Evolutionary conservation across 257 asterid species (phyloP).

Genomic region (Solanum phureja): DNA sequence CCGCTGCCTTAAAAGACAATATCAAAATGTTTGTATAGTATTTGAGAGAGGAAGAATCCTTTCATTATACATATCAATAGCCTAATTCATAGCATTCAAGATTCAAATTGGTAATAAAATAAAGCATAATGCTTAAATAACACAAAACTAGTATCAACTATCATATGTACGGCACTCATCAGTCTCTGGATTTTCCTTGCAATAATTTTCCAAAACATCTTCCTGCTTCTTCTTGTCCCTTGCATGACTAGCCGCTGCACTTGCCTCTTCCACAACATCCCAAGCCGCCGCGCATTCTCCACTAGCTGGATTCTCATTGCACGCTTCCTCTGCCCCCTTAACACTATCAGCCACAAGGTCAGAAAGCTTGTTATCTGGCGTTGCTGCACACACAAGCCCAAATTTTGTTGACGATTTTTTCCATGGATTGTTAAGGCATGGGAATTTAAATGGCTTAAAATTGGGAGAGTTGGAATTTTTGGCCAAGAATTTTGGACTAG

Average conservation of each 20-base stretch:
- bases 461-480: constrained; percentile 23
- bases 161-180: constrained; percentile 94
- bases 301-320: constrained; percentile 49
- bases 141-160: constrained; percentile 11
- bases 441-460: not conserved
- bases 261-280: constrained; percentile 99
- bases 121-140: not conserved
- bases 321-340: constrained; percentile 63
- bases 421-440: constrained; percentile 38
- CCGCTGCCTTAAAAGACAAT: no score
- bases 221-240: constrained; percentile 60
- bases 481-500: constrained; percentile 31
- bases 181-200: constrained; percentile 93
- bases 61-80: not conserved
- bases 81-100: not conserved
- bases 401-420: constrained; percentile 12
- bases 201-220: constrained; percentile 67
- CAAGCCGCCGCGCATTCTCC: constrained; percentile 98
- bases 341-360: constrained; percentile 85
- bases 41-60: not conserved
- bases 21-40: not conserved
- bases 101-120: not conserved
- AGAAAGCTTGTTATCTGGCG: constrained; percentile 50
- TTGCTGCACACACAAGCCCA: constrained; percentile 21
- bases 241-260: constrained; percentile 91